These are phyloP conservation scores for Chytriomyces sp. DNA, from an alignment of 192 early-diverging fungal species.

Conservation along the genomic window DNA sequence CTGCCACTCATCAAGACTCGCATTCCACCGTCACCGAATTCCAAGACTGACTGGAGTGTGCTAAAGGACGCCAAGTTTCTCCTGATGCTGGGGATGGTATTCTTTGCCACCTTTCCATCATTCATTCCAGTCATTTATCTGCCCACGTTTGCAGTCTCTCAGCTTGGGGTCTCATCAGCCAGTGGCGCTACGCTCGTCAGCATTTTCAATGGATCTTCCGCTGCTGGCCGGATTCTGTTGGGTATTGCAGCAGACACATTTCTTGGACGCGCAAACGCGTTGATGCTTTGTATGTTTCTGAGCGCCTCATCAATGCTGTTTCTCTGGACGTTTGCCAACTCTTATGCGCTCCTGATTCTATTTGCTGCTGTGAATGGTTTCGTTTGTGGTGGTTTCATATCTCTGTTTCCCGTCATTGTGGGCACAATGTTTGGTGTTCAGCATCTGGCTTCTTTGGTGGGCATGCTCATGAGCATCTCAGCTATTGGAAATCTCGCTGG, in stretches of 20 bases:
- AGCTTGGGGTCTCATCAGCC: not conserved
- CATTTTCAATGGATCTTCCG: conserved; percentile 70
- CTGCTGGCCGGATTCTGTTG: conserved; percentile 63
- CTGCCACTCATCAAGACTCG: not conserved
- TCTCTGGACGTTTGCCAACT: conserved; percentile 55
- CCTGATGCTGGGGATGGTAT: conserved; percentile 10
- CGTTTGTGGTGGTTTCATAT: conserved; percentile 50
- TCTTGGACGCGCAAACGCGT: conserved; percentile 64
- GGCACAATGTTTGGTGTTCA: conserved; percentile 22
- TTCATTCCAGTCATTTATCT: conserved; percentile 8
- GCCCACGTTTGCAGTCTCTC: not conserved
- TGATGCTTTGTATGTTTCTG: conserved; percentile 49
- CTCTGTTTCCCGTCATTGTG: conserved; percentile 42
- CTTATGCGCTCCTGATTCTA: conserved; percentile 31
- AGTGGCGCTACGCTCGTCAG: conserved; percentile 32
- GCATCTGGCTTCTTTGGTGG: conserved; percentile 16
- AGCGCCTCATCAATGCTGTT: conserved; percentile 31
- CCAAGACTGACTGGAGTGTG: conserved; percentile 15
- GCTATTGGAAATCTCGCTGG: conserved; percentile 29
- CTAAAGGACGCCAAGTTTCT: not conserved
- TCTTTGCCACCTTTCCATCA: conserved; percentile 36
- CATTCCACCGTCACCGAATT: not conserved
- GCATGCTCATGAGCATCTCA: conserved; percentile 12
- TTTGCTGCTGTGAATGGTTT: conserved; percentile 50
- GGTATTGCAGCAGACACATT: conserved; percentile 63